Base-by-base conservation (phyloP, 768 basidiomycete species). In the Lactarius psammicola region DNA sequence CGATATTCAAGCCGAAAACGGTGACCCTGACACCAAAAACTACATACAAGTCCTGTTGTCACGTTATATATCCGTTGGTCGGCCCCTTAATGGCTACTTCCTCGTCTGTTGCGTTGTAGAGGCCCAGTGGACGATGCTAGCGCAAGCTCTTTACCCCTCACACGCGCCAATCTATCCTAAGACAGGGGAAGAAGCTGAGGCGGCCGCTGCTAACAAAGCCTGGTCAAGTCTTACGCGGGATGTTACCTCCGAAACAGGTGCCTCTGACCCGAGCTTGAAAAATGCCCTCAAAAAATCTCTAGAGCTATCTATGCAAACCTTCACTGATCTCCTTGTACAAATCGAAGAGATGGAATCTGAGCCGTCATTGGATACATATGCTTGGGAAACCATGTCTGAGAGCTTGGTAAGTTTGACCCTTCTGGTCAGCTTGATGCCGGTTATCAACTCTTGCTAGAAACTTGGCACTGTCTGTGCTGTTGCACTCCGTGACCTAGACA, bases 311-410 rank as follows among this genome's bases (percentile, higher is more conserved):
- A 80, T 91, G 78, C 84, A 90, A 65, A 89, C 88, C 66, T 92
- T 93, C 73, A 84, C 83, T 10, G 90, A 93, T 68, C 81, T 95
- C 44, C 80, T 91, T 40, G 77, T 82, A 6, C 92, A 94, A 73
- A 88, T 94, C 59, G 85, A 92, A 72, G 90, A 89, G 67, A 87
- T 94, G 85, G 91, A 93, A 17, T 78, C 80, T 4, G 89, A 92
- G 65, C 92, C 90, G 15, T 82, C 88, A 0, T 71, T 88, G 38
- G 93, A 95, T 73, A 91, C 89, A n/a, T 95, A 94, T 75, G 87
- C 90, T 59, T 94, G 89, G 88, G 93, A 95, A 73, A 94, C 93
- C 0, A 88, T 95, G 87, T 91, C 93, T 11, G 93, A 95, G 73
- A 90, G 89, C 69, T 75, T 95, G 81, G 93, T 92, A 70, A 56